Percentiles rank a stretch among this genome's conserved stretches.
Evolutionary conservation across 371 early-diverging fungal genomes (phyloP).

Genomic region (Parasitella parasitica): DNA sequence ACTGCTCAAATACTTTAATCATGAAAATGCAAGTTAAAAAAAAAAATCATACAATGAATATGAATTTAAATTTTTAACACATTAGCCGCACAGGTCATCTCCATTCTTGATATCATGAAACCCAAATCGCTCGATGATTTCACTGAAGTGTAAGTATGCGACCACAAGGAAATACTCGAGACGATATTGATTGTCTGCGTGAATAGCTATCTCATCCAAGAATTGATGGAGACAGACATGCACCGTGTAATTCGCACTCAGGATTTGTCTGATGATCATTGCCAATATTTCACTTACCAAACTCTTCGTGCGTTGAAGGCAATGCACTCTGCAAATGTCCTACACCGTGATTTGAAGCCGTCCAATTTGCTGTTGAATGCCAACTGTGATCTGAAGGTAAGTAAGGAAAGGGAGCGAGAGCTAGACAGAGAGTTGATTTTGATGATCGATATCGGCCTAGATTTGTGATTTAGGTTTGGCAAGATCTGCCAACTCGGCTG

Average conservation of each 20-base stretch:
- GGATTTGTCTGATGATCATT: conserved; percentile 95
- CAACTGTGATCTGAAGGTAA: conserved; percentile 93
- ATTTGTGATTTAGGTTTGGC: conserved; percentile 96
- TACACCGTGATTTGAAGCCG: conserved; percentile 98
- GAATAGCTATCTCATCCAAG: conserved; percentile 66
- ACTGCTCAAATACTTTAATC: conserved; percentile 84
- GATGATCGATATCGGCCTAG: conserved; percentile 28
- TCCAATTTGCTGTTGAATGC: conserved; percentile 96
- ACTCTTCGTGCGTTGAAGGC: conserved; percentile 95
- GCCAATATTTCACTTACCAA: conserved; percentile 98
- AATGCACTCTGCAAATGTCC: conserved; percentile 97
- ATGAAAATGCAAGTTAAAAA: conserved; percentile 65
- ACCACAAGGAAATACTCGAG: neutral
- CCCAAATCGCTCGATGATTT: conserved; percentile 74
- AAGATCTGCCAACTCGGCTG: conserved; percentile 84
- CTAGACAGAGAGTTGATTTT: too few species aligned
- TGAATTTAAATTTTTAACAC: neutral
- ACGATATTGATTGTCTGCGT: neutral
- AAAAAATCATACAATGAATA: neutral
- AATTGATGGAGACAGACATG: conserved; percentile 98
- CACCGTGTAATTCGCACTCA: conserved; percentile 98
- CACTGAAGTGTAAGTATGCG: conserved; percentile 74
- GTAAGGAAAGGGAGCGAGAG: neutral
- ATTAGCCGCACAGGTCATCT: conserved; percentile 71
- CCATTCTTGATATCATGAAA: conserved; percentile 87